Base-by-base conservation (phyloP, 257 asterid genomes). In the Agastache rugosa region DNA sequence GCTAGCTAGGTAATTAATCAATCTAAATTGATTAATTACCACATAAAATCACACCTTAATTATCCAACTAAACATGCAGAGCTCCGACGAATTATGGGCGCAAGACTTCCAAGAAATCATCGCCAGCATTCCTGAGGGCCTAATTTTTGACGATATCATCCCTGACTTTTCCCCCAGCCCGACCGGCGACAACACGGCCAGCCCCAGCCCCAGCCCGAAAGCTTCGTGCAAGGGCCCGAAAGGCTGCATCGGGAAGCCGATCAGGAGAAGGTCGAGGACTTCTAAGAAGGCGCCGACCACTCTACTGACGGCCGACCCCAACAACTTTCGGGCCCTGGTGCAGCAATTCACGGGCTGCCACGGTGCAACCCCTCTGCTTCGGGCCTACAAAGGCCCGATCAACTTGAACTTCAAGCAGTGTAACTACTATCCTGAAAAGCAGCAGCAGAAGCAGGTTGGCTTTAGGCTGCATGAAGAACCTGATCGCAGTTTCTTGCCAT, bases 341-440 rank as follows among this genome's bases (percentile, higher is more conserved):
- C 93, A 91, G 25, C 88, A 89, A 25, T 86, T 84, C 17, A 91
- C 97, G 4, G 97, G 97, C 11, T 80, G 84, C 80, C 85, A 70
- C 47, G 79, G 84, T 7, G 60, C 81, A 0, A 34, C 59, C 17
- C 45, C 67, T 0, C 12, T 59, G 9, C 50, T 69, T 0, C 78
- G 85, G 67, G 14, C 62, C 4, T 72, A 62, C 15, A 84, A 83
- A 63, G 94, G 91, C 66, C 91, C 96, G 12, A 78, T 90, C 71
- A 90, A 80, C 77, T 71, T 90, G 71, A 87, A 75, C 53, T 90
- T 90, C 70, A 88, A 84, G 22, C 75, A 75, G 50, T 63, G 66
- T 15, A 35, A 22, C 37, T 35, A 73, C 11, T 27, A 51, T 29
- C 35, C 67, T 0, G 73, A 35, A n/a, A 17, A 34, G 22, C 65